These are phyloP conservation scores for Epichloe elymi DNA, from an alignment of 2,329 filamentous ascomycete species.

Conservation along the genomic window DNA sequence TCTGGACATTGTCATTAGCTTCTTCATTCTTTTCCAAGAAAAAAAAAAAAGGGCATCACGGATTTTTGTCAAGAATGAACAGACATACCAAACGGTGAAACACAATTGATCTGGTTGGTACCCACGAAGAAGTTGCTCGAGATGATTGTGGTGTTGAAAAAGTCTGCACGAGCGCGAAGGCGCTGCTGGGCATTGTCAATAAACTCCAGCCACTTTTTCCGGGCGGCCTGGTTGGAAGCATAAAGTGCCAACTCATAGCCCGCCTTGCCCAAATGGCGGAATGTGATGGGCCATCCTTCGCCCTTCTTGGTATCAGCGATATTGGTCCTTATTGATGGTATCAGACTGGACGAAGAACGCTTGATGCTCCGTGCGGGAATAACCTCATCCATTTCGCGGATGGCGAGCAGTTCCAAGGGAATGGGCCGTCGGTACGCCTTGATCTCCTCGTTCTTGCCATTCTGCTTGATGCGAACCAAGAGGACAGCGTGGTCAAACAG, in stretches of 20 bases:
- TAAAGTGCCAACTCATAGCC: conserved; percentile 88
- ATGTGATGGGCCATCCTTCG: conserved; percentile 88
- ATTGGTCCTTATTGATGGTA: conserved; percentile 40
- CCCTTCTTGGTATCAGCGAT: conserved; percentile 42
- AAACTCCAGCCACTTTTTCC: conserved; percentile 94
- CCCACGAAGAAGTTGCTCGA: conserved; percentile 47
- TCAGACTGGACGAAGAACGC: conserved; percentile 74
- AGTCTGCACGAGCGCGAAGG: conserved; percentile 75
- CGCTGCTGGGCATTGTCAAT: conserved; percentile 85
- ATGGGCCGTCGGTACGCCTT: conserved; percentile 92
- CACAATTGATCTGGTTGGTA: conserved; percentile 81
- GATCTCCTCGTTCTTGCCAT: conserved; percentile 86
- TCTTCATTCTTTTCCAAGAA: neutral
- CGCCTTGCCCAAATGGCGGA: conserved; percentile 88
- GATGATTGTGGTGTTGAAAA: conserved; percentile 63
- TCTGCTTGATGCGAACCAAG: conserved; percentile 78
- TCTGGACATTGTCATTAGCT: conserved; percentile 38
- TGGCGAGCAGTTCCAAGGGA: conserved; percentile 81
- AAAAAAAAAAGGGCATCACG: neutral
- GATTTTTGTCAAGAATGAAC: neutral
- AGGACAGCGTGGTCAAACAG: conserved; percentile 93
- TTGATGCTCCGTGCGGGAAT: conserved; percentile 74
- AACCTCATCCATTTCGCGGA: conserved; percentile 94
- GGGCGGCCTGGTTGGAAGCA: conserved; percentile 69
- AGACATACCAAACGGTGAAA: conserved; percentile 70